Percentiles rank a stretch among this genome's conserved stretches.
Evolutionary conservation across 345 rosid genomes (phyloP).

Genomic region (Sonneratia caseolaris): DNA sequence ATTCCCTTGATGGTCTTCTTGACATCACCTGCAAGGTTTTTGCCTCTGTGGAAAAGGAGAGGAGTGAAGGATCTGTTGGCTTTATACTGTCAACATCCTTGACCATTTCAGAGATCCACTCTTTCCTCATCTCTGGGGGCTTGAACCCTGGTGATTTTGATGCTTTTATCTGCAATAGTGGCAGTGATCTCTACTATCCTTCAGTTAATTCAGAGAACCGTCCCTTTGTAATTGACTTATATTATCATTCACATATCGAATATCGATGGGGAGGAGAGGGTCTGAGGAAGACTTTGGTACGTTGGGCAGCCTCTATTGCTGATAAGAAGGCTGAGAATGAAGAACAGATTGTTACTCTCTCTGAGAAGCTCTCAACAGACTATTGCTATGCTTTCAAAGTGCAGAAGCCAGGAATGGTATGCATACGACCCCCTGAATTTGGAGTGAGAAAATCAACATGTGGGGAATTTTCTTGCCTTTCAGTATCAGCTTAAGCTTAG

Average conservation of each 20-base stretch:
- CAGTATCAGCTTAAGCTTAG: not conserved
- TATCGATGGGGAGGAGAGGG: conserved; percentile 99
- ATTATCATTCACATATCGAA: conserved; percentile 93
- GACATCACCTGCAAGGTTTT: conserved; percentile 51
- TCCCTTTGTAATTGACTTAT: conserved; percentile 71
- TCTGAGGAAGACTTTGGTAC: conserved; percentile 79
- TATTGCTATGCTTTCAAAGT: conserved; percentile 76
- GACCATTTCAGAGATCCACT: conserved; percentile 71
- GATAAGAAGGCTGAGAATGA: conserved; percentile 41
- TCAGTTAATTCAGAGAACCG: conserved; percentile 51
- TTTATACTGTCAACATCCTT: conserved; percentile 79
- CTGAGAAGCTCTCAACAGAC: conserved; percentile 81
- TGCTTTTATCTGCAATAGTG: conserved; percentile 91
- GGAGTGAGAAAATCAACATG: not conserved
- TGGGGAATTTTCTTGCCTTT: not conserved
- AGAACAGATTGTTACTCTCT: conserved; percentile 49
- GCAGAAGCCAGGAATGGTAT: conserved; percentile 58
- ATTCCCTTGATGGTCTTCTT: conserved; percentile 35
- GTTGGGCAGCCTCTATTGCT: conserved; percentile 62
- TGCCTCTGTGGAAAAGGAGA: conserved; percentile 72
- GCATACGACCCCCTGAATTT: not conserved
- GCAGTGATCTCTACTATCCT: conserved; percentile 90
- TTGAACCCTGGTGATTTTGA: conserved; percentile 76
- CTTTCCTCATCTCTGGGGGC: conserved; percentile 57
- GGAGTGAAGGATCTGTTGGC: conserved; percentile 72